These are phyloP conservation scores for Mucor lusitanicus DNA, from an alignment of 371 early-diverging fungal species.

Conservation along the genomic window DNA sequence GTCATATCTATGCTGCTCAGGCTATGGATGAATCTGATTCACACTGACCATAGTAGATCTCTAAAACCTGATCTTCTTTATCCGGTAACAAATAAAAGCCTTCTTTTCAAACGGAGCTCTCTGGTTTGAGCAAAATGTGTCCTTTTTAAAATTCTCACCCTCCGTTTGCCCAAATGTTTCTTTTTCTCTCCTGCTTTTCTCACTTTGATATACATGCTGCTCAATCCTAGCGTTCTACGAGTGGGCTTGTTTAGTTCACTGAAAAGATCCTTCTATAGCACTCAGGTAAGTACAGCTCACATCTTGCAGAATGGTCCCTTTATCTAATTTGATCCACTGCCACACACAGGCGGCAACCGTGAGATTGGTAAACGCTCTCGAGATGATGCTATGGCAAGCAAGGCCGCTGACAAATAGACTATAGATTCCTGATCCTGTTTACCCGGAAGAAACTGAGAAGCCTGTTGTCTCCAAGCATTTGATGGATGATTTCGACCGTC, in stretches of 20 bases:
- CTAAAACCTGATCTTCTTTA: neutral
- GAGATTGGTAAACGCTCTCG: neutral
- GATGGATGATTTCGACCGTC: constrained; percentile 78
- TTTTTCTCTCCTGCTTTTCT: neutral
- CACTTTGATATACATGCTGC: neutral
- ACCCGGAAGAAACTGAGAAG: neutral
- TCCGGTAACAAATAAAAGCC: neutral
- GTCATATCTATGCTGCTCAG: too few relatives aligned
- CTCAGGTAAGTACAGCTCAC: neutral
- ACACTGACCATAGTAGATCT: too few relatives aligned
- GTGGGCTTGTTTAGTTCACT: neutral
- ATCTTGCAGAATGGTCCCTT: neutral
- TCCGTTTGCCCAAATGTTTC: neutral
- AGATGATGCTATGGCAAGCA: neutral
- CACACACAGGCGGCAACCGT: neutral
- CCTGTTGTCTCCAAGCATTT: constrained; percentile 15
- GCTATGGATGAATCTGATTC: too few relatives aligned
- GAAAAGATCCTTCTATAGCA: neutral
- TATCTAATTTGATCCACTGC: neutral
- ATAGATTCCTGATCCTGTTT: neutral
- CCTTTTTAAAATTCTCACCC: neutral
- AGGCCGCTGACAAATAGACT: neutral
- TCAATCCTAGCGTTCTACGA: neutral
- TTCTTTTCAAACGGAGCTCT: neutral
- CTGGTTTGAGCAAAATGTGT: neutral